phyloP scores from a whole-genome alignment of 371 early-diverging fungal genomes.

The Circinella minor region DNA sequence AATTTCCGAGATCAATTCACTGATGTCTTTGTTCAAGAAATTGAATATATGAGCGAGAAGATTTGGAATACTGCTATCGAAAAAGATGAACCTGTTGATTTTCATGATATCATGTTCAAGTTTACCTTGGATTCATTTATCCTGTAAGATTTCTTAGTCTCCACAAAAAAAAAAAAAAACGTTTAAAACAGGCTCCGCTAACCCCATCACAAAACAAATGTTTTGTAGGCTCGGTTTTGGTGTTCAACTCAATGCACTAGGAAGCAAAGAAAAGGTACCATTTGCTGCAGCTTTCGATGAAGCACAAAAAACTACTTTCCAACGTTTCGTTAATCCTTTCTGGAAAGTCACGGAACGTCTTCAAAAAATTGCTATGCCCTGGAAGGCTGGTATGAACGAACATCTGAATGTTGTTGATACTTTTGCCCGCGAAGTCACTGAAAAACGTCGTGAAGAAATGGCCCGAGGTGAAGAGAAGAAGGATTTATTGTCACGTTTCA shows the following conservation, averaged over 20 bases:
- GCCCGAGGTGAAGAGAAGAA: slow-evolving; percentile 27
- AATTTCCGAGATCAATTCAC: slow-evolving; percentile 60
- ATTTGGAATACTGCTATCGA: slow-evolving; percentile 38
- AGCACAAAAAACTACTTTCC: slow-evolving; percentile 41
- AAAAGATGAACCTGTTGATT: slow-evolving; percentile 32
- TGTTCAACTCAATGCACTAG: slow-evolving; percentile 40
- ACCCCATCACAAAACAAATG: neutral
- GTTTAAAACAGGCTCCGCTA: neutral
- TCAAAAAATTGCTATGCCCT: slow-evolving; percentile 17
- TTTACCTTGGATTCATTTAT: slow-evolving; percentile 61
- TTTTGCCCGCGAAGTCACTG: slow-evolving; percentile 53
- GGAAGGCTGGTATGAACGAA: slow-evolving; percentile 35
- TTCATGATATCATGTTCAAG: slow-evolving; percentile 47
- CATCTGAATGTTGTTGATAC: slow-evolving; percentile 48
- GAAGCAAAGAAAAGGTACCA: slow-evolving; percentile 31
- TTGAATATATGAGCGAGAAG: slow-evolving; percentile 30
- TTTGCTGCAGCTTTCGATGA: slow-evolving; percentile 67
- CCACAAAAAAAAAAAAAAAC: neutral
- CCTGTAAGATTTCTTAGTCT: slow-evolving; percentile 25
- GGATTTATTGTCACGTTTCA: slow-evolving; percentile 66
- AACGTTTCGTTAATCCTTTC: slow-evolving; percentile 51
- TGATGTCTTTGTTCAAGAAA: slow-evolving; percentile 51
- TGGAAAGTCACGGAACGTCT: slow-evolving; percentile 34
- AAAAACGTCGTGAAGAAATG: slow-evolving; percentile 37
- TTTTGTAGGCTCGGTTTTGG: slow-evolving; percentile 50